Evolutionary conservation across 1,139 yeast genomes (phyloP).

Genomic region (Pichia sp.): DNA sequence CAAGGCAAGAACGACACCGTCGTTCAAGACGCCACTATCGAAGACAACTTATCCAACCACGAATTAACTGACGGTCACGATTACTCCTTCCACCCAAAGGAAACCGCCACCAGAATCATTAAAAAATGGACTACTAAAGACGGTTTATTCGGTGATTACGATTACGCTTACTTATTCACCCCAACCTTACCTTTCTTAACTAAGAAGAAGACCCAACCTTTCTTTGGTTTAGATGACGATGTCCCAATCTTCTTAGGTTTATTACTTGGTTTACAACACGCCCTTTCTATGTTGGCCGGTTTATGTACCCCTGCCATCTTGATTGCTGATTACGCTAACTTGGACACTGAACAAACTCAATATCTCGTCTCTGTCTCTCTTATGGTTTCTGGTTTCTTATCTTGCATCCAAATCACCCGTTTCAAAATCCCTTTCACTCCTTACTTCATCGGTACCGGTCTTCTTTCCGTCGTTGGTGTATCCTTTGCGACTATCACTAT

Average conservation of each 20-base stretch:
- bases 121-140: constrained; percentile 54
- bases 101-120: constrained; percentile 3
- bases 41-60: neutral
- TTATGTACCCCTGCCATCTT: constrained; percentile 83
- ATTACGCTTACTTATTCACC: constrained; percentile 71
- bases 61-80: neutral
- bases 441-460: constrained; percentile 81
- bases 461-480: constrained; percentile 85
- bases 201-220: constrained; percentile 61
- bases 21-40: neutral
- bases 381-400: constrained; percentile 72
- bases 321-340: constrained; percentile 60
- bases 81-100: neutral
- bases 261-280: constrained; percentile 80
- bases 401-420: constrained; percentile 76
- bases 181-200: constrained; percentile 72
- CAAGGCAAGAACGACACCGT: neutral
- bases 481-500: constrained; percentile 86
- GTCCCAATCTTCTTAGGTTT: constrained; percentile 79
- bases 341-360: constrained; percentile 49
- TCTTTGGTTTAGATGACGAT: constrained; percentile 73
- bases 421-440: constrained; percentile 71
- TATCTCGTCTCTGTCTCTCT: constrained; percentile 78
- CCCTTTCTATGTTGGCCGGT: constrained; percentile 90
- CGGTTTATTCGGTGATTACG: constrained; percentile 81